Evolutionary conservation across 2,329 filamentous ascomycete genomes (phyloP).

Genomic region (Raffaelea arxii): DNA sequence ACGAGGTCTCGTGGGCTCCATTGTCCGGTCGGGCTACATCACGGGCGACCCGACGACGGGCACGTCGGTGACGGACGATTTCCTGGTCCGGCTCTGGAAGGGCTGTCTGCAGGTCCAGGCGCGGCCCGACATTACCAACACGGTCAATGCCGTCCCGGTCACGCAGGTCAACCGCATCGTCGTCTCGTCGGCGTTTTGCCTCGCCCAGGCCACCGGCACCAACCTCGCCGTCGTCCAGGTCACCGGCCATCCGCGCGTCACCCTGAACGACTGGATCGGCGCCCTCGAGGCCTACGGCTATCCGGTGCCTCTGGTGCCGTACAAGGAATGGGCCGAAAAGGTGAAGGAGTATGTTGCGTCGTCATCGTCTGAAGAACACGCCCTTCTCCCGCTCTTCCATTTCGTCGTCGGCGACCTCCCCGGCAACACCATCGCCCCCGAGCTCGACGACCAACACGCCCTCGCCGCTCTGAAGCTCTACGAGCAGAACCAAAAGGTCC

Average conservation of each 20-base stretch:
- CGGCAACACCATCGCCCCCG: conserved; percentile 58
- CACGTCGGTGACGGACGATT: conserved; percentile 75
- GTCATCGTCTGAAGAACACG: conserved; percentile 39
- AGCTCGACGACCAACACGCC: conserved; percentile 65
- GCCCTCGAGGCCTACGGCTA: conserved; percentile 66
- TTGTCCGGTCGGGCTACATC: conserved; percentile 80
- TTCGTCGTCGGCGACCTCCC: conserved; percentile 64
- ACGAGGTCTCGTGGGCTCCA: conserved; percentile 63
- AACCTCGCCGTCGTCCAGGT: conserved; percentile 60
- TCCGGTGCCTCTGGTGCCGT: conserved; percentile 53
- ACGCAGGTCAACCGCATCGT: conserved; percentile 75
- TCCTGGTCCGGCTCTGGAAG: conserved; percentile 77
- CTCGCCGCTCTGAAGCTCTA: conserved; percentile 44
- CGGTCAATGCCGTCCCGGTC: conserved; percentile 83
- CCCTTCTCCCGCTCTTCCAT: conserved; percentile 66
- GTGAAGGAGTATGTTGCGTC: conserved; percentile 62
- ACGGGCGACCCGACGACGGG: conserved; percentile 63
- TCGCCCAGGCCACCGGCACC: conserved; percentile 16
- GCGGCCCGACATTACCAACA: conserved; percentile 72
- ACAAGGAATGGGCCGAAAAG: conserved; percentile 57
- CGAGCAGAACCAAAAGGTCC: conserved; percentile 21
- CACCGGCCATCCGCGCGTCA: conserved; percentile 68
- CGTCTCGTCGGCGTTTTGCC: conserved; percentile 61
- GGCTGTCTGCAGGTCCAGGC: conserved; percentile 71
- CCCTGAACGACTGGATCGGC: conserved; percentile 68